A percentile compares a stretch with the other conserved stretches of the same genome.
Evolutionary conservation across 2,329 filamentous ascomycete species (phyloP).

Genomic region (Herpotrichia juniperi): DNA sequence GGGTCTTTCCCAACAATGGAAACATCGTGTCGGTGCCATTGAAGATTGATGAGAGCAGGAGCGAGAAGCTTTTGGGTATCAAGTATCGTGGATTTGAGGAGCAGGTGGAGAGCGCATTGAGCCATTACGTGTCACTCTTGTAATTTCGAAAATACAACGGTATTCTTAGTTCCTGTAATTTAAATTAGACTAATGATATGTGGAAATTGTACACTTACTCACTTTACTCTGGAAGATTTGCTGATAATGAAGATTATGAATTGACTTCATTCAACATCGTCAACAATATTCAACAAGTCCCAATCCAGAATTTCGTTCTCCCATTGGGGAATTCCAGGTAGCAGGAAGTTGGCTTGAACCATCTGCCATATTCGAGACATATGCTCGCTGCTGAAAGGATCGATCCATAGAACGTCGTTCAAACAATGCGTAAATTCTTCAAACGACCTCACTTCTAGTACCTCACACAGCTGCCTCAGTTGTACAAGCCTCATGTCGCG

Average conservation of each 20-base stretch:
- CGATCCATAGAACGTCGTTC: background rate
- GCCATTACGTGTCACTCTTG: background rate
- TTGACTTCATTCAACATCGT: too few relatives aligned
- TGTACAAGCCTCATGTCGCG: background rate
- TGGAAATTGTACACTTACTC: too few relatives aligned
- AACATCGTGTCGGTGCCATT: background rate
- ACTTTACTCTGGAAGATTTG: too few relatives aligned
- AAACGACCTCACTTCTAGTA: background rate
- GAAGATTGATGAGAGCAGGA: background rate
- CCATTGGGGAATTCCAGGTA: too few relatives aligned
- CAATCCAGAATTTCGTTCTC: too few relatives aligned
- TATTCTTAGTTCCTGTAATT: background rate
- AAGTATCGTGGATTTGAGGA: background rate
- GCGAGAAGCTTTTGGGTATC: background rate
- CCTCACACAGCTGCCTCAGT: background rate
- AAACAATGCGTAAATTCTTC: background rate
- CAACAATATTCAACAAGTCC: too few relatives aligned
- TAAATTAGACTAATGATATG: too few relatives aligned
- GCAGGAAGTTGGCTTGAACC: too few relatives aligned
- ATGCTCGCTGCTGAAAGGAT: background rate
- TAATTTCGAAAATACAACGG: background rate
- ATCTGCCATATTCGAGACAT: background rate
- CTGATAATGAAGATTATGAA: too few relatives aligned
- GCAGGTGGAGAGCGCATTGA: background rate
- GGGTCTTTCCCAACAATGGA: slow-evolving; percentile 8